phyloP scores from a whole-genome alignment of 2,329 filamentous ascomycete species.

The Lachnellula subtilissima region DNA sequence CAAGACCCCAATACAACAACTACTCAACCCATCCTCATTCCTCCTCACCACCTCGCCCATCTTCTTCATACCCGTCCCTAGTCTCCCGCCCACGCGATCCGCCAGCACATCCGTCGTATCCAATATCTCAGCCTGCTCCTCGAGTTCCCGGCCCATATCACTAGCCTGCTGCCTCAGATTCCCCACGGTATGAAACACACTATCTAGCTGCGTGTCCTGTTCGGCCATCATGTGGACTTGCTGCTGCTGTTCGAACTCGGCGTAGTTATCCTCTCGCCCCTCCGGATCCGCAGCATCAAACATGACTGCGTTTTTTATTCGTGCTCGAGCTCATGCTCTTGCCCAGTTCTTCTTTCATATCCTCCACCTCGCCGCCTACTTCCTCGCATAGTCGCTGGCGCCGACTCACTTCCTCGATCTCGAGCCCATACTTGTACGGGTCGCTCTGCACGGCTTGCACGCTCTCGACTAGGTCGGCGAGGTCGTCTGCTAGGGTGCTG shows the following conservation, averaged over 20 bases:
- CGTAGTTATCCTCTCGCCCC: conserved; percentile 49
- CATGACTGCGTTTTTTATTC: conserved; percentile 16
- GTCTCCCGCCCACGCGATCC: conserved; percentile 78
- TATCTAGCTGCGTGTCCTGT: conserved; percentile 89
- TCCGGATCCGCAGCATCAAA: conserved; percentile 32
- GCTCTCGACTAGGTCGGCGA: conserved; percentile 81
- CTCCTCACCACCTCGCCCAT: conserved; percentile 77
- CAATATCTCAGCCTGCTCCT: conserved; percentile 88
- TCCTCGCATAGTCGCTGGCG: conserved; percentile 81
- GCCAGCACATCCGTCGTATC: conserved; percentile 79
- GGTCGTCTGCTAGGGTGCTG: conserved; percentile 70
- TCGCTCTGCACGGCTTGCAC: conserved; percentile 84
- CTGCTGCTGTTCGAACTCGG: conserved; percentile 83
- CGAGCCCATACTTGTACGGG: conserved; percentile 81
- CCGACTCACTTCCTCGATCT: conserved; percentile 74
- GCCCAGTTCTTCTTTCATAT: conserved; percentile 78
- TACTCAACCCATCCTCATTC: conserved; percentile 85
- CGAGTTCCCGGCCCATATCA: conserved; percentile 92
- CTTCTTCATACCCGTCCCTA: conserved; percentile 82
- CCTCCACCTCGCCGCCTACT: conserved; percentile 80
- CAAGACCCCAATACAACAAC: conserved; percentile 84
- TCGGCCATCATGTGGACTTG: conserved; percentile 90
- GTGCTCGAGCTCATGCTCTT: conserved; percentile 40
- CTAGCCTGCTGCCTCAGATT: conserved; percentile 86
- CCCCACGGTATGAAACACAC: conserved; percentile 88